Conservation (phyloP, 2,329 filamentous ascomycete species). For the Fusarium transvaalense region DNA sequence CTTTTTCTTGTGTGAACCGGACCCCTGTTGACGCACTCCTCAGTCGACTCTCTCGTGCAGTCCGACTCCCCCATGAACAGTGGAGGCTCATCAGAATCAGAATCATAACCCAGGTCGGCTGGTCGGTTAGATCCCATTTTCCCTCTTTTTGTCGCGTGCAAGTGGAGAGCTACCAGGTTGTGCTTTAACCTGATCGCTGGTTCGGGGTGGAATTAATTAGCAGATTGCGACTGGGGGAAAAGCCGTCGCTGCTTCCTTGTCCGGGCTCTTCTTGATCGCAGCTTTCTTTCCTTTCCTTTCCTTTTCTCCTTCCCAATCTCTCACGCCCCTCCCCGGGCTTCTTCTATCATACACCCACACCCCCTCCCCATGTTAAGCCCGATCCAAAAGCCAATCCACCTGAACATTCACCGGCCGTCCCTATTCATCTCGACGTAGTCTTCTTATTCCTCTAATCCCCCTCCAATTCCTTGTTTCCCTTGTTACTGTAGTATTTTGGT, state of each 20-base stretch:
- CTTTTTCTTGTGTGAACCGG: neutral
- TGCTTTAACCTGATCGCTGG: conserved; percentile 47
- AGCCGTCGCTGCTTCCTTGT: neutral
- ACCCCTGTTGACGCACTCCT: conserved; percentile 41
- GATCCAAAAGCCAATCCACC: conserved; percentile 39
- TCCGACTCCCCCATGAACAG: conserved; percentile 9
- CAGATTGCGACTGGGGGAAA: conserved; percentile 44
- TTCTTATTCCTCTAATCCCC: conserved; percentile 37
- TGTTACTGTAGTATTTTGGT: conserved; percentile 15
- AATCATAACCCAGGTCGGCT: conserved; percentile 1
- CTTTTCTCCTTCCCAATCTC: neutral
- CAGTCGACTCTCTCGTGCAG: conserved; percentile 34
- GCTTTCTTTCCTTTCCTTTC: neutral
- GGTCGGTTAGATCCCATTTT: conserved; percentile 48
- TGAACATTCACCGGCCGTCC: conserved; percentile 35
- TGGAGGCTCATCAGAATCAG: conserved; percentile 24
- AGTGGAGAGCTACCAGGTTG: conserved; percentile 40
- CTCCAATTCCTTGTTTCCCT: conserved; percentile 15
- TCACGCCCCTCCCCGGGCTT: neutral
- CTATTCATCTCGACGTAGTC: conserved; percentile 39
- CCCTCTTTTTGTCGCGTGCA: conserved; percentile 45
- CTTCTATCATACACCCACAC: conserved; percentile 5
- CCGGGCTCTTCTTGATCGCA: conserved; percentile 4
- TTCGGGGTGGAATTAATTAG: conserved; percentile 46
- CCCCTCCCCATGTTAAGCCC: conserved; percentile 35